phyloP scores from a whole-genome alignment of 441 rosid genomes.

The Gossypium schwendimanii region DNA sequence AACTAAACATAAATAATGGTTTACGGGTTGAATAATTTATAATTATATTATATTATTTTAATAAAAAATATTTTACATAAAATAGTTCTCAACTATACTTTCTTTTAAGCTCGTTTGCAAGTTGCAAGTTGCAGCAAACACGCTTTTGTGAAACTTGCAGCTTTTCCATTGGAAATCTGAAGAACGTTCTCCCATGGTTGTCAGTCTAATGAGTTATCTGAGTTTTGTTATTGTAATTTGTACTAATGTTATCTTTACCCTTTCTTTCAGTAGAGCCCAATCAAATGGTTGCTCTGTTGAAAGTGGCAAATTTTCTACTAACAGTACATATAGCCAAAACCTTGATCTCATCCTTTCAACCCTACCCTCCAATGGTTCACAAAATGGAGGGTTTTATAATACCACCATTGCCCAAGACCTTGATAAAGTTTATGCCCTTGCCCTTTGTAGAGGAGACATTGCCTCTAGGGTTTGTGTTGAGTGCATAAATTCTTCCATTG shows the following conservation, averaged over 20 bases:
- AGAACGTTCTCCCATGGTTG: background rate
- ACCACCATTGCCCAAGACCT: constrained; percentile 13
- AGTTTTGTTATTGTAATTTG: background rate
- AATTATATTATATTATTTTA: too few species aligned
- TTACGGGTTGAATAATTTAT: too few species aligned
- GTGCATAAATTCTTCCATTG: constrained; percentile 8
- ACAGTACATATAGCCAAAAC: constrained; percentile 16
- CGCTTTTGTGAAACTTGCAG: background rate
- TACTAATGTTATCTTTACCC: background rate
- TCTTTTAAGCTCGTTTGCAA: too few species aligned
- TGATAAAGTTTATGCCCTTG: constrained; percentile 19
- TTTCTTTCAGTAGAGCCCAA: background rate
- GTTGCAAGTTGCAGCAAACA: too few species aligned
- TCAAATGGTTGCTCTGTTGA: background rate
- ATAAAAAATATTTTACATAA: too few species aligned
- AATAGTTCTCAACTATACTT: too few species aligned
- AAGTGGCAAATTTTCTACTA: background rate
- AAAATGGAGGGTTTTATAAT: constrained; percentile 18
- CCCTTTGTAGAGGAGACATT: constrained; percentile 19
- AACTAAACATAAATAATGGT: too few species aligned
- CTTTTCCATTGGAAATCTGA: background rate
- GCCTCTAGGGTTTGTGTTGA: background rate
- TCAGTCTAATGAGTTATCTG: background rate
- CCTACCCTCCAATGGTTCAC: constrained; percentile 16
- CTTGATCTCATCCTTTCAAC: constrained; percentile 19